Evolutionary conservation across 2,329 filamentous ascomycete genomes (phyloP).

Genomic region (Colletotrichum phormii): DNA sequence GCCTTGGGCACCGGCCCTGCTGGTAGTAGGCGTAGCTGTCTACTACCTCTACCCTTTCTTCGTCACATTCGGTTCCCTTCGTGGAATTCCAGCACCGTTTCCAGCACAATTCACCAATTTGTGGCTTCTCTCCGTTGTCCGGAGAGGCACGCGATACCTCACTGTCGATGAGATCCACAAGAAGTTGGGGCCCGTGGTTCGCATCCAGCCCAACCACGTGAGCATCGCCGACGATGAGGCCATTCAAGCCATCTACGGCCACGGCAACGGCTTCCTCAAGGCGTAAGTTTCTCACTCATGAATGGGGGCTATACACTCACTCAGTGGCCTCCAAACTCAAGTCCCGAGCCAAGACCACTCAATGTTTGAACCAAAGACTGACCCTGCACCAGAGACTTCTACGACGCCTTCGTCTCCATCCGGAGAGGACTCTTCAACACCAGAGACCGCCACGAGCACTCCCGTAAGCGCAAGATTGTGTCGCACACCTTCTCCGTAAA

Average conservation of each 20-base stretch:
- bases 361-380: neutral
- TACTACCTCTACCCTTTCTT: constrained; percentile 66
- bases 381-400: constrained; percentile 74
- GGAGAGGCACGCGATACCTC: constrained; percentile 73
- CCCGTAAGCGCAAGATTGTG: constrained; percentile 89
- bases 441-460: constrained; percentile 82
- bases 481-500: constrained; percentile 89
- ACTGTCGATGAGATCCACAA: constrained; percentile 79
- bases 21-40: constrained; percentile 13
- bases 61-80: constrained; percentile 61
- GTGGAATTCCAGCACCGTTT: constrained; percentile 72
- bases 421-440: constrained; percentile 91
- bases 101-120: constrained; percentile 77
- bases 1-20: constrained; percentile 30
- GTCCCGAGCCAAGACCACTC: neutral
- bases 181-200: constrained; percentile 81
- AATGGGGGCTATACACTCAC: too few relatives aligned
- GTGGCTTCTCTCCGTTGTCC: constrained; percentile 78
- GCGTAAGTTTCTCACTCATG: constrained; percentile 56
- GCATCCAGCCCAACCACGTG: constrained; percentile 87
- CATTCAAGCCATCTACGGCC: constrained; percentile 82
- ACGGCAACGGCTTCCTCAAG: constrained; percentile 81
- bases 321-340: too few relatives aligned
- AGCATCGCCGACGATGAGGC: constrained; percentile 84
- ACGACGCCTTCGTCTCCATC: constrained; percentile 92